A percentile compares a stretch with the other conserved stretches of the same genome.
Conservation (phyloP, 2,329 filamentous ascomycete species). For the Aspergillus sp. region DNA sequence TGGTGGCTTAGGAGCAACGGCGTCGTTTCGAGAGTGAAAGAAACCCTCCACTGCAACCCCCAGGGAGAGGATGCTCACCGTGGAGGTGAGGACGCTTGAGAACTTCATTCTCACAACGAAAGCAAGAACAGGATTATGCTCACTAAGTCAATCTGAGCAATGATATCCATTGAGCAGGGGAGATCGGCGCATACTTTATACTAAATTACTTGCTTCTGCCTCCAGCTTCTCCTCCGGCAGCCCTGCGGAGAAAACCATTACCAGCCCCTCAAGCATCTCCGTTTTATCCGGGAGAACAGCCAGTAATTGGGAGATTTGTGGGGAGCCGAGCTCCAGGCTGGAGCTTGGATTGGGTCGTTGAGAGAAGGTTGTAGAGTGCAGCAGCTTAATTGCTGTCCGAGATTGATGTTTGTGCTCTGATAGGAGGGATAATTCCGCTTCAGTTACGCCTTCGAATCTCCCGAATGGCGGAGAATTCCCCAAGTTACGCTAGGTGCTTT, state of each 20-base stretch:
- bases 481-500: neutral
- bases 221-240: neutral
- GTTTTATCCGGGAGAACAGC: conserved; percentile 4
- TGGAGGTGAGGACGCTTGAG: conserved; percentile 22
- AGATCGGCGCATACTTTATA: neutral
- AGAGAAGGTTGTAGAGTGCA: neutral
- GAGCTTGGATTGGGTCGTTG: conserved; percentile 3
- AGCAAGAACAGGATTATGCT: neutral
- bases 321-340: conserved; percentile 3
- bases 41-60: conserved; percentile 19
- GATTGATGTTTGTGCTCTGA: conserved; percentile 5
- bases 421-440: conserved; percentile 19
- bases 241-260: neutral
- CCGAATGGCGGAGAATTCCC: conserved; percentile 21
- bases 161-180: neutral
- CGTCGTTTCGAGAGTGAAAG: conserved; percentile 22
- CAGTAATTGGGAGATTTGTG: neutral
- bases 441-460: neutral
- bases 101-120: conserved; percentile 26
- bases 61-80: conserved; percentile 23
- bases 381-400: neutral
- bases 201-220: neutral
- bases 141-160: neutral
- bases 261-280: neutral
- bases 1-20: conserved; percentile 28